Percentiles rank a stretch among this genome's conserved stretches.
These are phyloP conservation scores for Jamesozyma spencerorum DNA, from an alignment of 805 yeast genomes.

Conservation along the genomic window DNA sequence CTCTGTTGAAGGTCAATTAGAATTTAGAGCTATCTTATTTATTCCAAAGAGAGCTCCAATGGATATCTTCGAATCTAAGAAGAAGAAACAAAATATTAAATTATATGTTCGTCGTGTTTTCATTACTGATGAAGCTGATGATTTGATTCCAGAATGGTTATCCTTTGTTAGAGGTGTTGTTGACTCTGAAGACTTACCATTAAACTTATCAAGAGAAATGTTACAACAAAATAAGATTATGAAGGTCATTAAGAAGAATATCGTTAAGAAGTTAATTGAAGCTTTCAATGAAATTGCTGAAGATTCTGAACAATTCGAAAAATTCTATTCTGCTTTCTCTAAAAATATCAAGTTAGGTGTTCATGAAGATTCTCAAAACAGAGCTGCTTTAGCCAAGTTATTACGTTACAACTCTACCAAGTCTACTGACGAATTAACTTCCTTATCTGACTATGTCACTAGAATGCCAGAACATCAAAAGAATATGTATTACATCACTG, in stretches of 20 bases:
- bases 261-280: conserved; percentile 96
- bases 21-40: conserved; percentile 94
- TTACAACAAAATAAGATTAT: conserved; percentile 99
- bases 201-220: conserved; percentile 99
- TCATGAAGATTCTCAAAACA: conserved; percentile 98
- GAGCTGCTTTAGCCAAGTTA: conserved; percentile 88
- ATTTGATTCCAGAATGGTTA: conserved; percentile 98
- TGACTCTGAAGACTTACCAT: conserved; percentile 98
- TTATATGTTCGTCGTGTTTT: conserved; percentile 98
- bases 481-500: conserved; percentile 98
- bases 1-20: conserved; percentile 99
- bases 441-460: conserved; percentile 93
- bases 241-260: conserved; percentile 98
- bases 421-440: conserved; percentile 87
- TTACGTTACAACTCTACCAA: conserved; percentile 96
- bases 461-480: conserved; percentile 99
- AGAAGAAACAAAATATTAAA: conserved; percentile 98
- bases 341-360: conserved; percentile 98
- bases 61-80: conserved; percentile 94
- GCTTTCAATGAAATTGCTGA: conserved; percentile 99
- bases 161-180: conserved; percentile 97
- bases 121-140: conserved; percentile 99
- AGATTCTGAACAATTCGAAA: conserved; percentile 96
- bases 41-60: conserved; percentile 99
- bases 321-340: conserved; percentile 94